Evolutionary conservation across 352 stramenopile genomes (phyloP), one percentile per base, ranked within the genome.

Genomic region (Pythium sp.): DNA sequence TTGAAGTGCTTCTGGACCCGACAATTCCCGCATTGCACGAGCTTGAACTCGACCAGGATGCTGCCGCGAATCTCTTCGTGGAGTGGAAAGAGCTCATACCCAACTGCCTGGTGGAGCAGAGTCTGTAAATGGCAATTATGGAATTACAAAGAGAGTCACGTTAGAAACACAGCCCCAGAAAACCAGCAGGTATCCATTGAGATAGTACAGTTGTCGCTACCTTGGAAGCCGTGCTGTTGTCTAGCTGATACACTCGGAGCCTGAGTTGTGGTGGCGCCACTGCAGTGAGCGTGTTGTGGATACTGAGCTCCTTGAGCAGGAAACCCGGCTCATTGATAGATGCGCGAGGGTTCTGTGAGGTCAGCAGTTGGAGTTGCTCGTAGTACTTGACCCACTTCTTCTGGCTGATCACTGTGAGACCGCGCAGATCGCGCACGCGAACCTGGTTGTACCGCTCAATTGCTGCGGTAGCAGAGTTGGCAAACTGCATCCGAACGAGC

Each of bases 331-430:
- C 65, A 5, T 62, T 51, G 24, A 60, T 30, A 5, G 34, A 18
- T 0, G 64, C 51, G 11, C 38, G 49, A 38, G 49, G 38, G 8
- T 30, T 53, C 8, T 28, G 47, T 15, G 18, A 12, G 8, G 65
- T 28, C 34, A 59, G 46, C 26, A n/a, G 12, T n/a, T 18, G 58
- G 2, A 70, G 49, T 15, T 74, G 67, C 71, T 82, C 79, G 43
- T 85, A 90, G 71, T 92, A 91, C 47, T 78, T 70, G 0, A 92
- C 82, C 84, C 84, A 92, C 58, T 91, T 91, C 66, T 76, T 82
- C 55, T 92, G 84, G 41, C 82, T 91, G 6, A 79, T 68, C 36
- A 92, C 84, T 0, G 84, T 92, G 18, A 92, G 73, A 15, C 84
- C 84, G 1, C 80, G 75, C 5, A 73, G 69, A 65, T 92, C 84